These are phyloP conservation scores for Saturnispora besseyi DNA, from an alignment of 805 yeast species.

Conservation along the genomic window DNA sequence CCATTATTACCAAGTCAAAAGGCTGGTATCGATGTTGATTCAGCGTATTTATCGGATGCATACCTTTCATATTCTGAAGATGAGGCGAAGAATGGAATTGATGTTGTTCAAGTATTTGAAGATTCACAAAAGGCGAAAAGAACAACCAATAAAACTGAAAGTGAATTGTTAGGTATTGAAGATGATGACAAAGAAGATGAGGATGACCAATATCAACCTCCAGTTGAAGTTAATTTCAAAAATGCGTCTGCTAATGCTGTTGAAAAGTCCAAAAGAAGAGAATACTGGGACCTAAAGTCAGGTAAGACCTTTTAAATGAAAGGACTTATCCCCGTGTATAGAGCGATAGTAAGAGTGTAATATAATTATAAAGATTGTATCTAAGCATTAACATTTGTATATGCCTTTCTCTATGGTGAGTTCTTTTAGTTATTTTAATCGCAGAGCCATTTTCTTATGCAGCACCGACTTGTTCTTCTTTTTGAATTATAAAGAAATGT, in stretches of 20 bases:
- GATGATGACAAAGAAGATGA: slow-evolving; percentile 8
- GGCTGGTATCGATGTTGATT: slow-evolving; percentile 65
- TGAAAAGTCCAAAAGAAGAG: slow-evolving; percentile 59
- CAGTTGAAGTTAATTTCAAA: neutral
- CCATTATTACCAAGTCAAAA: slow-evolving; percentile 54
- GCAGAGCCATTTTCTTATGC: neutral
- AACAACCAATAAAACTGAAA: slow-evolving; percentile 12
- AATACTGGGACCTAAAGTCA: slow-evolving; percentile 48
- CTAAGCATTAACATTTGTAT: too few relatives aligned
- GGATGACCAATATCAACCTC: neutral
- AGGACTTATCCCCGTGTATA: neutral
- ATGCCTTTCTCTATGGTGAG: too few relatives aligned
- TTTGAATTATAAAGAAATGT: slow-evolving; percentile 3
- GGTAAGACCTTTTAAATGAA: slow-evolving; percentile 27
- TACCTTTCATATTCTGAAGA: slow-evolving; percentile 30
- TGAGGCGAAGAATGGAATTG: slow-evolving; percentile 9
- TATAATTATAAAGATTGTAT: neutral
- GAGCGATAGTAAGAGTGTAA: neutral
- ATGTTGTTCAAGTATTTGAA: slow-evolving; percentile 18
- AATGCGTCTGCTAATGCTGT: slow-evolving; percentile 60
- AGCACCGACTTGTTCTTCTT: neutral
- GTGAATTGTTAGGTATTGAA: slow-evolving; percentile 21
- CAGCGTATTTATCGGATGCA: slow-evolving; percentile 29
- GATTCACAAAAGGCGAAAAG: slow-evolving; percentile 8
- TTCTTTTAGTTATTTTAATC: too few relatives aligned